Conservation (phyloP, 1,284 basidiomycete genomes). For the Austropuccinia psidii region DNA sequence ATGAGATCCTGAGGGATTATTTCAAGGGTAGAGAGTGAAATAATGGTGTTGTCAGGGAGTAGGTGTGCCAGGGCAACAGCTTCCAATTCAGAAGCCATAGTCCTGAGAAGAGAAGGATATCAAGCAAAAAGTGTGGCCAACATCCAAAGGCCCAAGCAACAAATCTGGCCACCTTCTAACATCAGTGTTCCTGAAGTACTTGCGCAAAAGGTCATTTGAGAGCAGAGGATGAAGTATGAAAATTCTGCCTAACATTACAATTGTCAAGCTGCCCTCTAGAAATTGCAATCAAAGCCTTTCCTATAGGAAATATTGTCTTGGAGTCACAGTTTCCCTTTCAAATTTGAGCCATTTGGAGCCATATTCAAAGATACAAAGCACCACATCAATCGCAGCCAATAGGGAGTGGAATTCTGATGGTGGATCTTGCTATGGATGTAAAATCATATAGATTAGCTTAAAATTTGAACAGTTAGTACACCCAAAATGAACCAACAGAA, state of each 20-base stretch:
- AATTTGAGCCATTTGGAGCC: not conserved
- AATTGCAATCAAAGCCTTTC: not conserved
- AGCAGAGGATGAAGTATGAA: not conserved
- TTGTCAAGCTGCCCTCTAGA: not conserved
- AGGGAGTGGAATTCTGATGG: not conserved
- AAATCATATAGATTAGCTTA: not conserved
- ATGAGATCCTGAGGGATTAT: not conserved
- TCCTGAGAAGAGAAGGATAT: not conserved
- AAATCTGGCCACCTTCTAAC: not conserved
- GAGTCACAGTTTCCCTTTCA: constrained; percentile 5
- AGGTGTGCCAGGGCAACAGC: not conserved
- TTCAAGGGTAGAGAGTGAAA: constrained; percentile 7
- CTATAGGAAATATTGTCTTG: not conserved
- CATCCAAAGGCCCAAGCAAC: not conserved
- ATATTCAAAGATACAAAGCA: not conserved
- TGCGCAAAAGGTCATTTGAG: not conserved
- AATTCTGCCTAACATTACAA: not conserved
- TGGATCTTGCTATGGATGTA: not conserved
- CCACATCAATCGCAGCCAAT: not conserved
- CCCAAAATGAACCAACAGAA: not conserved
- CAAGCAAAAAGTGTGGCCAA: not conserved
- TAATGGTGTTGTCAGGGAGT: not conserved
- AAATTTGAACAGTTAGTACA: not conserved
- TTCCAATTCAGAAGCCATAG: not conserved
- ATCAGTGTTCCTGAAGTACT: not conserved